These are phyloP conservation scores for Penicillium polonicum DNA, from an alignment of 2,329 filamentous ascomycete genomes.

Conservation along the genomic window DNA sequence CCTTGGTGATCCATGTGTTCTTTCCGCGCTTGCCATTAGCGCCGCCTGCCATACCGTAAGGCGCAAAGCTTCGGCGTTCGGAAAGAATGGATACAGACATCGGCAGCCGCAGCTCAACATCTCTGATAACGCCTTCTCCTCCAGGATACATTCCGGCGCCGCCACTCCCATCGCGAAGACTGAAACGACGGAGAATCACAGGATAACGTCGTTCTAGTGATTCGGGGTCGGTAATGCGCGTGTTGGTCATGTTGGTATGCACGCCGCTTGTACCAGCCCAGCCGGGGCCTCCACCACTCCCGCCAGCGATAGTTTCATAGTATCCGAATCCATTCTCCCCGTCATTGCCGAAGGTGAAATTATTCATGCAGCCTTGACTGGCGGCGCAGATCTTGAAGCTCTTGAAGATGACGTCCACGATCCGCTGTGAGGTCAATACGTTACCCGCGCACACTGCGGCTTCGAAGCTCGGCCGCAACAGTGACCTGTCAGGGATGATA, in stretches of 20 bases:
- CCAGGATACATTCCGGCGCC: constrained; percentile 65
- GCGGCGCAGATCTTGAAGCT: constrained; percentile 73
- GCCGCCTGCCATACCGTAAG: constrained; percentile 77
- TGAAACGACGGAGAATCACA: constrained; percentile 68
- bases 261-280: constrained; percentile 73
- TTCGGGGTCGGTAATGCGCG: constrained; percentile 75
- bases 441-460: constrained; percentile 77
- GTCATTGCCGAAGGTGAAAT: constrained; percentile 14
- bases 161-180: constrained; percentile 60
- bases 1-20: constrained; percentile 69
- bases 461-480: constrained; percentile 67
- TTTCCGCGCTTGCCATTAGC: constrained; percentile 71
- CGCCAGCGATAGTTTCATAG: constrained; percentile 79
- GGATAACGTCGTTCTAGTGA: constrained; percentile 75
- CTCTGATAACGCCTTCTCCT: constrained; percentile 71
- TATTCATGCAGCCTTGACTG: constrained; percentile 69
- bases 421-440: constrained; percentile 69
- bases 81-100: constrained; percentile 73
- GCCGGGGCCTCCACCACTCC: constrained; percentile 66
- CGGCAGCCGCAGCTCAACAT: constrained; percentile 76
- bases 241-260: constrained; percentile 82
- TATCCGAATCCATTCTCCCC: constrained; percentile 60
- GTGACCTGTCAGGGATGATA: constrained; percentile 66
- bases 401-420: constrained; percentile 74
- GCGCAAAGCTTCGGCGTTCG: constrained; percentile 68